Percentiles rank a stretch among this genome's conserved stretches.
Evolutionary conservation across 2,329 filamentous ascomycete genomes (phyloP).

Genomic region (Coniella lustricola): DNA sequence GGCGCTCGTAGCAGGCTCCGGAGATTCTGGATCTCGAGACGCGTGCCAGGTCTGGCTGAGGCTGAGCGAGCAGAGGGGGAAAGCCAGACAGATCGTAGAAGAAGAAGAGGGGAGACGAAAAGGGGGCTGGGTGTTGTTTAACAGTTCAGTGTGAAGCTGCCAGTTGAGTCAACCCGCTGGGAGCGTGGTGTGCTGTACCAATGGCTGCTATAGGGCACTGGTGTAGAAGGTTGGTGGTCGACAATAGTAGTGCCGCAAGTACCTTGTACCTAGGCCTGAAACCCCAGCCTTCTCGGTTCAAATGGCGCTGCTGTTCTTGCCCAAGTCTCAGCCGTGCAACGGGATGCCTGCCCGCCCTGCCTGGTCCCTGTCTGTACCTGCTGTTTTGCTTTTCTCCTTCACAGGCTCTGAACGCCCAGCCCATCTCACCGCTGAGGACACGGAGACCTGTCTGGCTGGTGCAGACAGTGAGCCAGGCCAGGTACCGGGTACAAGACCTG

Average conservation of each 20-base stretch:
- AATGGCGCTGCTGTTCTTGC: background rate
- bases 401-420: too few relatives aligned
- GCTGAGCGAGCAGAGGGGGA: background rate
- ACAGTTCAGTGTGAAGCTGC: background rate
- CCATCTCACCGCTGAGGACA: background rate
- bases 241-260: background rate
- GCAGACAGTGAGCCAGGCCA: background rate
- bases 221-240: too few relatives aligned
- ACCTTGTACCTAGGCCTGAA: background rate
- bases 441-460: background rate
- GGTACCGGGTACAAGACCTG: background rate
- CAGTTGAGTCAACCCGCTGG: too few relatives aligned
- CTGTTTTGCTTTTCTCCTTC: too few relatives aligned
- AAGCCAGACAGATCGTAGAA: background rate
- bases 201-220: too few relatives aligned
- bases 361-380: background rate
- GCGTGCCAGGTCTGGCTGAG: background rate
- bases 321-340: background rate
- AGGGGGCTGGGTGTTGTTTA: background rate
- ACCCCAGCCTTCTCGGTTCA: background rate
- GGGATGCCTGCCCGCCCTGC: background rate
- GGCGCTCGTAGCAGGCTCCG: background rate
- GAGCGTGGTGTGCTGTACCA: too few relatives aligned
- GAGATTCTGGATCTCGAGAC: constrained; percentile 1
- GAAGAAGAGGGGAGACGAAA: background rate